Percentiles rank a stretch among this genome's conserved stretches.
Evolutionary conservation across 805 yeast genomes (phyloP).

Genomic region (Saturnispora dispora): DNA sequence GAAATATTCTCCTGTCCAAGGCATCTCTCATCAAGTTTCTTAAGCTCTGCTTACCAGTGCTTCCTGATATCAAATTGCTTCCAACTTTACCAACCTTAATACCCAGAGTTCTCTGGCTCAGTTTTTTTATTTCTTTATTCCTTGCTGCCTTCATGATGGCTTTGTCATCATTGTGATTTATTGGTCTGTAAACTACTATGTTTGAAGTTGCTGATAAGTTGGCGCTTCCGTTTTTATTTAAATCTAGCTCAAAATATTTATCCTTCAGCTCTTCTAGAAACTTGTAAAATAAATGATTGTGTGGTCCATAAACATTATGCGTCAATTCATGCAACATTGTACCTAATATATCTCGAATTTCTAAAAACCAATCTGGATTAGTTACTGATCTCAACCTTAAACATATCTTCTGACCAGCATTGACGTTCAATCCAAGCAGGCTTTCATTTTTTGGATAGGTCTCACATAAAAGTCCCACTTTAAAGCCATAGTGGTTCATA

Average conservation of each 20-base stretch:
- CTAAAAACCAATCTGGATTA: slow-evolving; percentile 45
- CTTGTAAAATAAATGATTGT: slow-evolving; percentile 60
- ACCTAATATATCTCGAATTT: slow-evolving; percentile 60
- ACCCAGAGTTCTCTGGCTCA: slow-evolving; percentile 32
- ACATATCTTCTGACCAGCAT: slow-evolving; percentile 63
- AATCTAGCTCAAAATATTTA: slow-evolving; percentile 37
- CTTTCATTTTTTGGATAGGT: slow-evolving; percentile 64
- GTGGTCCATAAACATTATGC: slow-evolving; percentile 76
- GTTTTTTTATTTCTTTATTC: slow-evolving; percentile 34
- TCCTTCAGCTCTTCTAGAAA: slow-evolving; percentile 52
- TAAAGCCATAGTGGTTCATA: slow-evolving; percentile 57
- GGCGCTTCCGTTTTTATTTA: slow-evolving; percentile 12
- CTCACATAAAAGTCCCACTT: slow-evolving; percentile 64
- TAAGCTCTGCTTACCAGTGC: background rate
- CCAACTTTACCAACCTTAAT: slow-evolving; percentile 33
- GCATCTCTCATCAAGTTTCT: slow-evolving; percentile 48
- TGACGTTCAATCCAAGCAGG: slow-evolving; percentile 76
- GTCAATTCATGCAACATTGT: slow-evolving; percentile 84
- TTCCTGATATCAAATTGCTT: slow-evolving; percentile 8
- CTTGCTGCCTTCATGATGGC: slow-evolving; percentile 12
- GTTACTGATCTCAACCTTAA: slow-evolving; percentile 56
- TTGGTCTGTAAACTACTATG: slow-evolving; percentile 12
- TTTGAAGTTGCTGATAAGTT: slow-evolving; percentile 1
- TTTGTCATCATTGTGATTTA: slow-evolving; percentile 38
- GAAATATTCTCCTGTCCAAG: slow-evolving; percentile 51